Evolutionary conservation across 2,329 filamentous ascomycete genomes (phyloP), one percentile per base, ranked within the genome.

Genomic region (Ilyonectria destructans): DNA sequence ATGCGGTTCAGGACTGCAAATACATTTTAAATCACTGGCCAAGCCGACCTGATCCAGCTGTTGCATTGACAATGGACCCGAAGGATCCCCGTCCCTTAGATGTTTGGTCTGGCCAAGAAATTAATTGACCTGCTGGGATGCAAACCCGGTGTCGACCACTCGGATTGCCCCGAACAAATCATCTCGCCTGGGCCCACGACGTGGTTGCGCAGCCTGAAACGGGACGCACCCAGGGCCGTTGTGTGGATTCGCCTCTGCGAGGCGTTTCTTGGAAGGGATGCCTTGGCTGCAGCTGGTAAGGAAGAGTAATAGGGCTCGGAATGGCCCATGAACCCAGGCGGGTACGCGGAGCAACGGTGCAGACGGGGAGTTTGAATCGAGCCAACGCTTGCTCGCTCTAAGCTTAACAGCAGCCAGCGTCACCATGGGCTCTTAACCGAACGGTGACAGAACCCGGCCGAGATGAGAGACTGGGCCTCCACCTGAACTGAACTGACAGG

Each of bases 201-300:
- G 35, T 43, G 40, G 33, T 49, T 49, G 62, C 40, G 48, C 40
- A 52, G 31, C 58, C 63, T 66, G 63, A 66, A 61, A 65, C 62
- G 40, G 31, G 29, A 40, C 31, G 43, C 55, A 37, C 7, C 15
- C 40, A 15, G n/a, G 40, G 40, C 40, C 17, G 15, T 5, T 2
- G 15, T 43, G 40, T 43, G 40, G 40, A n/a, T 43, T n/a, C 40
- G 40, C n/a, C 37, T 40, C 40, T 43, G 40, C 40, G n/a, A 43
- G 37, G 13, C 37, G 37, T 43, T 43, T 43, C 13, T 17, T 7
- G 17, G 13, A 40, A 15, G 35, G 35, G 8, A 13, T 5, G 10
- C 13, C 13, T 40, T 40, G 37, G 37, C 15, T n/a, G n/a, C 40
- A 33, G 31, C 31, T 12, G 8, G 31, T 33, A 12, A 52, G 58